A percentile compares a stretch with the other conserved stretches of the same genome.
phyloP scores from a whole-genome alignment of 768 basidiomycete genomes.

The Tephrocybe sp. region DNA sequence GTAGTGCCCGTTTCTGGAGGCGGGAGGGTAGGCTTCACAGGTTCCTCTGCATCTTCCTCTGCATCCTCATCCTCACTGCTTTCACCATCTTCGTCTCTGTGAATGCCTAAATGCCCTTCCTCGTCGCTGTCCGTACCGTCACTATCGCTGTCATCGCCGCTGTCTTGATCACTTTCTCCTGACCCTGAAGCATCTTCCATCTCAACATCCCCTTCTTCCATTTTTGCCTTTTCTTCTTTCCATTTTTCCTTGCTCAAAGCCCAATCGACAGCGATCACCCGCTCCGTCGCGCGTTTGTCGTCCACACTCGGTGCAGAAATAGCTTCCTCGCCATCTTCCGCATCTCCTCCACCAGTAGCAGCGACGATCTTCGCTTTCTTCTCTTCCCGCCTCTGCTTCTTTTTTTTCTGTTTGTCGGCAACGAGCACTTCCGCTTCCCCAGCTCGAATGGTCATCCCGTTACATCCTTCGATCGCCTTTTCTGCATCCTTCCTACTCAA shows the following conservation, averaged over 20 bases:
- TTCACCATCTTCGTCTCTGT: slow-evolving; percentile 39
- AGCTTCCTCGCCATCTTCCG: slow-evolving; percentile 31
- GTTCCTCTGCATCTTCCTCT: slow-evolving; percentile 38
- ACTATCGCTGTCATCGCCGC: slow-evolving; percentile 29
- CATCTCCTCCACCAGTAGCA: slow-evolving; percentile 33
- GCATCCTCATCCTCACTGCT: slow-evolving; percentile 35
- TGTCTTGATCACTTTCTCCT: slow-evolving; percentile 24
- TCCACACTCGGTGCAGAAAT: slow-evolving; percentile 27
- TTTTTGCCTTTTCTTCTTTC: slow-evolving; percentile 72
- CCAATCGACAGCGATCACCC: slow-evolving; percentile 93
- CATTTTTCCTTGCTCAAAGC: slow-evolving; percentile 92
- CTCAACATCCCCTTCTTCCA: slow-evolving; percentile 38
- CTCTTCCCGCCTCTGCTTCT: slow-evolving; percentile 57
- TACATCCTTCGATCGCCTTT: slow-evolving; percentile 73
- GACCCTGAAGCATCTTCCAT: slow-evolving; percentile 33
- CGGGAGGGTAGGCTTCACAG: slow-evolving; percentile 67
- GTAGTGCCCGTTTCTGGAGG: slow-evolving; percentile 87
- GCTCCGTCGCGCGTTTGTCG: slow-evolving; percentile 39
- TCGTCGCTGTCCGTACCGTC: slow-evolving; percentile 46
- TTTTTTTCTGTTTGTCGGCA: slow-evolving; percentile 65
- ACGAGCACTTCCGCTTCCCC: slow-evolving; percentile 58
- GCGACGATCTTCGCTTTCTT: slow-evolving; percentile 40
- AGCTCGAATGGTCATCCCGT: slow-evolving; percentile 66
- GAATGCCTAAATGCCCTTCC: slow-evolving; percentile 43
- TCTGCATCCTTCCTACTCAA: slow-evolving; percentile 82